Evolutionary conservation across 495 filamentous ascomycete genomes (phyloP).

Genomic region (Penicillium bialowiezense): DNA sequence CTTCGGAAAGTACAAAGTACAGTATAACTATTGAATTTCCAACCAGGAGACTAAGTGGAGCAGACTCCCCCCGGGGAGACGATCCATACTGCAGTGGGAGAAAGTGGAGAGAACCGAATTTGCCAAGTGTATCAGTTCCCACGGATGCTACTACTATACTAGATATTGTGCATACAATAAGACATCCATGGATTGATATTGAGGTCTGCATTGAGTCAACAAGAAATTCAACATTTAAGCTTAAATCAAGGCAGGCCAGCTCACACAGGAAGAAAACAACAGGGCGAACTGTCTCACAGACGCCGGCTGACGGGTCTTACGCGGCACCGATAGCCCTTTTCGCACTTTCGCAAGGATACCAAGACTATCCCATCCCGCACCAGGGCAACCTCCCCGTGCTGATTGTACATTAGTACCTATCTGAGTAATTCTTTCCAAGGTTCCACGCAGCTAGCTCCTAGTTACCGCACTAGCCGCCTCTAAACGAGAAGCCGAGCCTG

Average conservation of each 20-base stretch:
- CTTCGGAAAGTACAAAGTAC: too few relatives aligned
- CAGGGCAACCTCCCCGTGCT: slow-evolving; percentile 5
- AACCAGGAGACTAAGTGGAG: slow-evolving; percentile 21
- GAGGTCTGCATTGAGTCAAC: background rate
- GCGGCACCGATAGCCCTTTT: slow-evolving; percentile 1
- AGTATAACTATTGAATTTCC: background rate
- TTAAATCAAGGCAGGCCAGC: too few relatives aligned
- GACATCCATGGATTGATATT: too few relatives aligned
- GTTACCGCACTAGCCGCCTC: too few relatives aligned
- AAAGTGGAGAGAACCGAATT: background rate
- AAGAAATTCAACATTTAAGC: too few relatives aligned
- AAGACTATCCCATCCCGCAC: slow-evolving; percentile 21
- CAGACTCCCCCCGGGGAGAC: slow-evolving; percentile 17
- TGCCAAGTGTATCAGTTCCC: slow-evolving; percentile 2
- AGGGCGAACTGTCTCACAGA: too few relatives aligned
- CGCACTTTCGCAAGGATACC: background rate
- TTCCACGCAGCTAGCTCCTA: slow-evolving; percentile 6
- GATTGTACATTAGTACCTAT: background rate
- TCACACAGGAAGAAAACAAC: too few relatives aligned
- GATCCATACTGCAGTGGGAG: slow-evolving; percentile 17
- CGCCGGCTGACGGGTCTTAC: background rate
- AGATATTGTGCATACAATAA: too few relatives aligned
- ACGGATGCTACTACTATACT: background rate
- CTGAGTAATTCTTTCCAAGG: slow-evolving; percentile 4
- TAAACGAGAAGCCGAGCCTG: background rate